These are phyloP conservation scores for Russula foetens DNA, from an alignment of 768 basidiomycete species.

Conservation along the genomic window DNA sequence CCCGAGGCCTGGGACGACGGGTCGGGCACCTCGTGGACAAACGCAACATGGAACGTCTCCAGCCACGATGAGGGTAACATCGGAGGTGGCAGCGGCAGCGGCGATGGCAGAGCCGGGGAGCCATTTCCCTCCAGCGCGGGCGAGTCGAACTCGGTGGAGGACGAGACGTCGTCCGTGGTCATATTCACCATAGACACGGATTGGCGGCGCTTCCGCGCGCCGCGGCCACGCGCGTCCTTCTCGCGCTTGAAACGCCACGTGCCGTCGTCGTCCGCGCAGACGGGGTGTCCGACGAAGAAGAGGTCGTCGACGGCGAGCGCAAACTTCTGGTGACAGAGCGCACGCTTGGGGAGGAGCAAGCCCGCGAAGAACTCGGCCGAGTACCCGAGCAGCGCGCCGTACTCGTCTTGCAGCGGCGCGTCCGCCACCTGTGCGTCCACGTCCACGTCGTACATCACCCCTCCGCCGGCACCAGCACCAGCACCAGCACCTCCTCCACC, in stretches of 20 bases:
- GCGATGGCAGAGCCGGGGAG: too few relatives aligned
- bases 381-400: constrained; percentile 71
- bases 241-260: constrained; percentile 70
- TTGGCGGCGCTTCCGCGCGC: constrained; percentile 37
- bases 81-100: neutral
- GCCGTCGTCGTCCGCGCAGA: constrained; percentile 67
- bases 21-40: constrained; percentile 86
- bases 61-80: constrained; percentile 38
- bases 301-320: constrained; percentile 88
- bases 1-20: constrained; percentile 79
- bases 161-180: constrained; percentile 17
- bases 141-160: constrained; percentile 30
- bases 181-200: constrained; percentile 19
- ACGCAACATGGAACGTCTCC: constrained; percentile 75
- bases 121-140: neutral
- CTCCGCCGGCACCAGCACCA: constrained; percentile 7
- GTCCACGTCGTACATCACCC: constrained; percentile 26
- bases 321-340: constrained; percentile 90
- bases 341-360: constrained; percentile 66
- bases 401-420: constrained; percentile 34
- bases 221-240: constrained; percentile 44
- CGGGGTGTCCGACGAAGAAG: constrained; percentile 91
- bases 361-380: constrained; percentile 73
- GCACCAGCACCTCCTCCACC: neutral
- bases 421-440: constrained; percentile 20